A percentile compares a stretch with the other conserved stretches of the same genome.
Conservation (phyloP, 1,284 basidiomycete genomes). For the Moniliella sp. region DNA sequence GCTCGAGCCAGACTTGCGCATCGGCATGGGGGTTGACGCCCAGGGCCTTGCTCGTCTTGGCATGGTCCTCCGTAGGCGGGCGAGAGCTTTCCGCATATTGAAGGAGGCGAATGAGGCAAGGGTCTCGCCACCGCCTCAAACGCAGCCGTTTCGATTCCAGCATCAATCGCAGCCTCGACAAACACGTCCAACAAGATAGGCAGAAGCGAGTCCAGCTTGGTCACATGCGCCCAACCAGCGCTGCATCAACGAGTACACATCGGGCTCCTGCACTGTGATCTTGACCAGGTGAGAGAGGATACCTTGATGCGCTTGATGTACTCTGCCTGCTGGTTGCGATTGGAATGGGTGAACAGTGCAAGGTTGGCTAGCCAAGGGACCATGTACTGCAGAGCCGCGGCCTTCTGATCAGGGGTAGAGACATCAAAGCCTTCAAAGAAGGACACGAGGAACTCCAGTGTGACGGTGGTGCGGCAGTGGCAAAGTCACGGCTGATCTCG, state of each 20-base stretch:
- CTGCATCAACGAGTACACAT: constrained; percentile 27
- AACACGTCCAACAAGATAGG: constrained; percentile 23
- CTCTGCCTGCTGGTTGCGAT: constrained; percentile 20
- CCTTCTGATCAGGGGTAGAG: constrained; percentile 19
- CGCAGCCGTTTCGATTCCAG: constrained; percentile 17
- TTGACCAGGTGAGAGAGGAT: constrained; percentile 22
- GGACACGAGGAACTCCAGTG: constrained; percentile 23
- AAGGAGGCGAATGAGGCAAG: constrained; percentile 26
- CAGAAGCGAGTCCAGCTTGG: constrained; percentile 25
- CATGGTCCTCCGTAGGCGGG: constrained; percentile 18
- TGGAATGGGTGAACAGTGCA: constrained; percentile 20
- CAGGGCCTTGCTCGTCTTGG: constrained; percentile 19
- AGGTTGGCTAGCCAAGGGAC: constrained; percentile 25
- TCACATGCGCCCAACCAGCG: constrained; percentile 21
- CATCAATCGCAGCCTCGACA: constrained; percentile 25
- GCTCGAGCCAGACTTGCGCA: constrained; percentile 25
- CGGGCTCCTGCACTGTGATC: constrained; percentile 25
- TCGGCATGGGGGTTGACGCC: constrained; percentile 1
- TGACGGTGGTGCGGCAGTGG: constrained; percentile 22
- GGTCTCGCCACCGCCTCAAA: constrained; percentile 25
- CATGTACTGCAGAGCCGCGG: constrained; percentile 21
- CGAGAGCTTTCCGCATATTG: constrained; percentile 24
- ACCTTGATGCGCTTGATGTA: constrained; percentile 26
- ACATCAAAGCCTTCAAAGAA: constrained; percentile 27
- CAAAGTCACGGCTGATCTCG: constrained; percentile 24